Evolutionary conservation across 768 basidiomycete genomes (phyloP).

Genomic region (Botryobasidium botryosum): DNA sequence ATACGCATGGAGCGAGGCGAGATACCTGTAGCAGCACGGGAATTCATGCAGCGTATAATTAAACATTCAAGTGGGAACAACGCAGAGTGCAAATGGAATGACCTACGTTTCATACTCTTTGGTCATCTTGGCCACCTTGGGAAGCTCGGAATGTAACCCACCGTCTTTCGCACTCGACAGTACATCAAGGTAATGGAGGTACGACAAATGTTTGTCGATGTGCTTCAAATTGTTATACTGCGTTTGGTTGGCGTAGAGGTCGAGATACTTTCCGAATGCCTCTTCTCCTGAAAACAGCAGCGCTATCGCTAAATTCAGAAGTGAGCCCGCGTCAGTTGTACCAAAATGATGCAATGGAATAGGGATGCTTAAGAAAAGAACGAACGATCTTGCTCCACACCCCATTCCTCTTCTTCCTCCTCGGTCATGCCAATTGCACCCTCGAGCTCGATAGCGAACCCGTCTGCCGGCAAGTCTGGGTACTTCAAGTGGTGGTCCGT

Average conservation of each 20-base stretch:
- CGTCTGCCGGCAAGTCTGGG: constrained; percentile 69
- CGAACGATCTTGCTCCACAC: constrained; percentile 41
- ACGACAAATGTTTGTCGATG: constrained; percentile 66
- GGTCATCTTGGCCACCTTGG: constrained; percentile 45
- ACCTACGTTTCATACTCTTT: constrained; percentile 70
- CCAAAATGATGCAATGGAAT: background rate
- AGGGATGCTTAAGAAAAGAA: background rate
- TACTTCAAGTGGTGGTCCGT: constrained; percentile 94
- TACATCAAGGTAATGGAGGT: constrained; percentile 84
- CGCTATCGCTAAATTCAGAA: constrained; percentile 39
- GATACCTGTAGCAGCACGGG: constrained; percentile 40
- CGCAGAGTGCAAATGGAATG: too few species aligned
- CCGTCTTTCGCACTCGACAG: constrained; percentile 48
- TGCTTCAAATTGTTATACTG: constrained; percentile 82
- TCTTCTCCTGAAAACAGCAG: constrained; percentile 94
- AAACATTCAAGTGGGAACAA: background rate
- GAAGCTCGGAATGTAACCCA: constrained; percentile 47
- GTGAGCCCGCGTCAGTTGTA: background rate
- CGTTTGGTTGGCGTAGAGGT: constrained; percentile 76
- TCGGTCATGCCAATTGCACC: constrained; percentile 71
- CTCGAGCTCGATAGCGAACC: constrained; percentile 72
- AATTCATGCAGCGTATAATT: constrained; percentile 1
- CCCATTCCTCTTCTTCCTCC: constrained; percentile 45
- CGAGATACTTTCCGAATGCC: constrained; percentile 84
- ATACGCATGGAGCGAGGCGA: constrained; percentile 66